Evolutionary conservation across 2,329 filamentous ascomycete species (phyloP), one percentile per base, ranked within the genome.

Genomic region (Diaporthe batatas): DNA sequence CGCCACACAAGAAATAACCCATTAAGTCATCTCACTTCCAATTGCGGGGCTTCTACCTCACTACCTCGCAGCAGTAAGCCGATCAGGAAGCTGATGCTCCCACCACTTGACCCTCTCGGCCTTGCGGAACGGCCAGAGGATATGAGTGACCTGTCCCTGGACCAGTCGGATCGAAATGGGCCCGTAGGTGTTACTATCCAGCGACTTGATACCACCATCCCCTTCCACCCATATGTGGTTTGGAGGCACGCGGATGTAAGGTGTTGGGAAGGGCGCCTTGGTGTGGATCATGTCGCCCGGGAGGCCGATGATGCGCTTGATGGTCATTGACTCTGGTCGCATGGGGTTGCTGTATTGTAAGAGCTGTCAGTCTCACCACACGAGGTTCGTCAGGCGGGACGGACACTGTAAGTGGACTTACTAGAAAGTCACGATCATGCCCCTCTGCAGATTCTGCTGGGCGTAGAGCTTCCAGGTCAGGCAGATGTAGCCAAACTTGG

Each of bases 151-250:
- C 78, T 88, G 91, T 0, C 95, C 95, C 49, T 91, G 91, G 47
- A 98, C 89, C 75, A 98, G 81, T 70, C 89, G 90, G 75, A 90
- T 90, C 32, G 93, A 92, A 62, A 97, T 91, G 5, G 96, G 94
- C 0, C 96, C 96, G 81, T 97, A 98, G 16, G 91, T 91, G 82
- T 98, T 97, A 82, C 95, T 98, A 83, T 99, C 96, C 73, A 91
- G 81, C 71, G 90, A 94, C 77, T 89, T 89, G 67, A 89, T 87
- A 77, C 90, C 89, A 80, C 90, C 89, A 80, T 99, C 96, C 1
- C 96, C 96, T 81, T 98, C 96, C 0, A 99, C 91, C 96, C 96
- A 99, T 36, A 98, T 88, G 84, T 98, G 95, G 23, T 94, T 94
- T 75, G 88, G 88, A 6, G 95, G 96, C 29, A 99, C 89, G 75